These are phyloP conservation scores for Leccinum boreale DNA, from an alignment of 768 basidiomycete species.

Conservation along the genomic window DNA sequence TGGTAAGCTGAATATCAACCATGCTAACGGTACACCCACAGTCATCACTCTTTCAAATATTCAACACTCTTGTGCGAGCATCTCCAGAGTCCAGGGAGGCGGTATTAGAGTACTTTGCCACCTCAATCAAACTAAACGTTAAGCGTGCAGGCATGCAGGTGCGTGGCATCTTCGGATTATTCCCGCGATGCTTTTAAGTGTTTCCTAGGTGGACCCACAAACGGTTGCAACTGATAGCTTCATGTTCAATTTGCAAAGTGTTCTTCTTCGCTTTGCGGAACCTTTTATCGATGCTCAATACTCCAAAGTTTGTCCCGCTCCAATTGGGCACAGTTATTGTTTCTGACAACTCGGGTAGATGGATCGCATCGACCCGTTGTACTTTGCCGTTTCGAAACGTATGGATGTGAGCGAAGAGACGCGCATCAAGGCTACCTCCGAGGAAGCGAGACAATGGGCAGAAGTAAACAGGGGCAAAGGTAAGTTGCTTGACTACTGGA, in stretches of 20 bases:
- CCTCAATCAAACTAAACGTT: constrained; percentile 68
- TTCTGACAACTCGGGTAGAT: constrained; percentile 48
- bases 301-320: constrained; percentile 60
- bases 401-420: constrained; percentile 87
- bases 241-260: constrained; percentile 85
- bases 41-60: constrained; percentile 78
- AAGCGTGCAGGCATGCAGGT: constrained; percentile 93
- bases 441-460: constrained; percentile 78
- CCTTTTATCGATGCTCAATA: constrained; percentile 94
- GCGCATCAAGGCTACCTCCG: constrained; percentile 86
- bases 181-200: not conserved
- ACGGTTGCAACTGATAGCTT: constrained; percentile 91
- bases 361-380: constrained; percentile 85
- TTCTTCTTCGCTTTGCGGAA: constrained; percentile 82
- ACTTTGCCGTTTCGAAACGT: constrained; percentile 67
- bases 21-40: constrained; percentile 19
- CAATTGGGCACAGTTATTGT: not conserved
- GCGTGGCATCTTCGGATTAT: not conserved
- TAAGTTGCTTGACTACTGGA: constrained; percentile 18
- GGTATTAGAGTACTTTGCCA: constrained; percentile 78
- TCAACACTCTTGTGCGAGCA: constrained; percentile 84
- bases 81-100: constrained; percentile 76
- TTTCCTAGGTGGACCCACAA: constrained; percentile 66
- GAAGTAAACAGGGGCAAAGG: constrained; percentile 49
- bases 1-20: not conserved